Base-by-base conservation (phyloP, 371 early-diverging fungal species). In the Rhizopus delemar region DNA sequence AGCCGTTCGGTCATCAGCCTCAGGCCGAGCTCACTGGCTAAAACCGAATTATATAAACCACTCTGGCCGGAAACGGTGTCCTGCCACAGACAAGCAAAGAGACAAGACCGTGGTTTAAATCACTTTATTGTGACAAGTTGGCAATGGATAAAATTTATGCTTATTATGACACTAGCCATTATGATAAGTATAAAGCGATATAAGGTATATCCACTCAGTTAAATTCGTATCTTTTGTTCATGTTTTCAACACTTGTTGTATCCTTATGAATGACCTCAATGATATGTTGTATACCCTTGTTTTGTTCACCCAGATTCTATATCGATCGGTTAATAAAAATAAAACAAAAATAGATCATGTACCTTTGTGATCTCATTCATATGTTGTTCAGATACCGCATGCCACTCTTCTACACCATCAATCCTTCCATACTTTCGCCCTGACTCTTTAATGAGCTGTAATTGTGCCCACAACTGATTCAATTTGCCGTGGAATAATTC, bases 401-500 rank as follows among this genome's bases (percentile, higher is more conserved):
- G 67, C 71, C 80, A 80, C 8, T 69, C 70, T 33, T 68, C 66
- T 9, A 69, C 69, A 35, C 69, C 70, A 45, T 66, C 71, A 33
- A 70, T 57, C 13, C 69, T 71, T 28, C 73, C 75, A 51, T 79
- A 76, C 16, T 81, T 72, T 52, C 86, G 57, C 55, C 82, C 81
- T 22, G 86, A 81, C 46, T 92, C 92, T 61, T 92, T 91, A 28
- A 90, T 78, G 59, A 86, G 72, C 48, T 91, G 91, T 35, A 90
- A 66, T 50, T 88, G 86, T 13, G 91, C 91, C 87, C 90, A 89
- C 13, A 93, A 77, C 58, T 93, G 93, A 52, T 88, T 87, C 28
- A 93, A 63, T 64, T 90, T 82, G 48, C 91, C 91, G 55, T 90
- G 83, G 68, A 92, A 90, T 60, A 89, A 86, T 4, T 89, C 87